Conservation (phyloP, 2,329 filamentous ascomycete species). For the Colletotrichum sp. region DNA sequence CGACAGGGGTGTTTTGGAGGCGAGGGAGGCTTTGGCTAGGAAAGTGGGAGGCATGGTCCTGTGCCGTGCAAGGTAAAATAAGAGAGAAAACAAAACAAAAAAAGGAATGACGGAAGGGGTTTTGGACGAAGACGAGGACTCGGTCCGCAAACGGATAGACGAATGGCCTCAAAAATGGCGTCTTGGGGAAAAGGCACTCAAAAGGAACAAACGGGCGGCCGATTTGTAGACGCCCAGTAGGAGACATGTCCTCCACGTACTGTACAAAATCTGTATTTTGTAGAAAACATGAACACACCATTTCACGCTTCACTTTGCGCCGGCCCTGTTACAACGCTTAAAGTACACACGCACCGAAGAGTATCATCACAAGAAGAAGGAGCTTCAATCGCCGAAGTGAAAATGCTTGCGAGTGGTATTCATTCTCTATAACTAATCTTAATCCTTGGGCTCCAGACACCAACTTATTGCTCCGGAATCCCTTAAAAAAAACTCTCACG, state of each 20-base stretch:
- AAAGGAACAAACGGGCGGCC: background rate
- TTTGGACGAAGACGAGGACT: background rate
- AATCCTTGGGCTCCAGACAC: slow-evolving; percentile 4
- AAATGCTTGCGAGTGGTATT: background rate
- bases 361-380: background rate
- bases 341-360: background rate
- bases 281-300: slow-evolving; percentile 16
- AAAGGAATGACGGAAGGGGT: background rate
- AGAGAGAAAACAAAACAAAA: background rate
- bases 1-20: slow-evolving; percentile 78
- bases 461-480: slow-evolving; percentile 8
- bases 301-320: background rate
- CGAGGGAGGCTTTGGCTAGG: slow-evolving; percentile 80
- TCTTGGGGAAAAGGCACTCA: background rate
- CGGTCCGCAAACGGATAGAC: background rate
- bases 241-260: slow-evolving; percentile 2
- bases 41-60: slow-evolving; percentile 81
- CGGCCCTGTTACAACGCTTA: background rate
- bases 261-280: slow-evolving; percentile 20
- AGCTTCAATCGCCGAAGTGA: background rate
- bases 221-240: background rate
- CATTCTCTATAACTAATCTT: slow-evolving; percentile 19
- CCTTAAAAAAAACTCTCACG: slow-evolving; percentile 1
- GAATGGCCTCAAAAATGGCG: background rate
- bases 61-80: slow-evolving; percentile 65